Evolutionary conservation across 768 basidiomycete species (phyloP), one percentile per base, ranked within the genome.

Genomic region (Hericium coralloides): DNA sequence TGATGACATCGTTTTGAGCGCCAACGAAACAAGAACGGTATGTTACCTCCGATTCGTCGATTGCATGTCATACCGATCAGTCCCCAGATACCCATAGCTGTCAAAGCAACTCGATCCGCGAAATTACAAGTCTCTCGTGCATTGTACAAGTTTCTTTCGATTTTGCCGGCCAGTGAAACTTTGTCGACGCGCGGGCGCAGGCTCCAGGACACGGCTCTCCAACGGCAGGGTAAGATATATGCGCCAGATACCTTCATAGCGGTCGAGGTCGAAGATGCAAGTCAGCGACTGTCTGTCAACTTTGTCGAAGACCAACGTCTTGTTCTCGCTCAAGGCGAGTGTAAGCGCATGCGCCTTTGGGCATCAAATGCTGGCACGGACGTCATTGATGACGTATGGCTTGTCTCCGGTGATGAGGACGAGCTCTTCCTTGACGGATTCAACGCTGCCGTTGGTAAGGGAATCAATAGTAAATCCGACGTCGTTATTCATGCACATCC

Each of bases 151-250:
- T 95, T 94, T 67, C 78, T 94, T 37, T 81, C 82, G 4, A 76
- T 91, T 36, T 76, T 95, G 18, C 83, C 87, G 2, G 74, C 77
- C 23, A 74, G 67, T 0, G 93, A 95, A 67, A 72, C 82, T 1
- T 75, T 94, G 2, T 75, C 81, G 9, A 76, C 75, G 37, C 84
- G 82, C n/a, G 93, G 94, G 14, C 81, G 76, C 48, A 76, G 93
- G 52, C 73, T 97, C 12, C 83, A 94, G 53, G 81, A 83, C 54
- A 93, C 92, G 2, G 76, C 79, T 31, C 72, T 79, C 14, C 89
- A 95, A 63, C 75, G 85, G 49, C 82, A 85, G 60, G 76, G 68
- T 26, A 81, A 82, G 12, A 80, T 81, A 2, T 95, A 95, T 66
- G 85, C 83, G 10, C 77, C 83, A 10, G 87, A 95, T 66, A 68